phyloP scores from a whole-genome alignment of 208 protist genomes.

The Leishmania tropica region DNA sequence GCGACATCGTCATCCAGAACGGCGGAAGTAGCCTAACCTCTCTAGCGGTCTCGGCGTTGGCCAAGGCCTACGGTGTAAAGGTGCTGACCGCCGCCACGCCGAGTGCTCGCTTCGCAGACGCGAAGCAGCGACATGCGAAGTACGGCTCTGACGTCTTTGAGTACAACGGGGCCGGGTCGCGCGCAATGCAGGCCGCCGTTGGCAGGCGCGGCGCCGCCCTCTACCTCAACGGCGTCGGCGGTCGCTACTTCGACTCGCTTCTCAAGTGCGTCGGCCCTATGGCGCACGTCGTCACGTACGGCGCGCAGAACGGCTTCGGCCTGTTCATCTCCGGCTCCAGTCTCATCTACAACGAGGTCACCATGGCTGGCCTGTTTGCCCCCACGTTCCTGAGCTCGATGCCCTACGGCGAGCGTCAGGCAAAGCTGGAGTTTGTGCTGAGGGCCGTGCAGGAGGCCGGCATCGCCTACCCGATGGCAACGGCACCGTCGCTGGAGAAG shows the following conservation, averaged over 20 bases:
- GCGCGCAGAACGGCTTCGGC: slow-evolving; percentile 76
- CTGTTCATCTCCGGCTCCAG: slow-evolving; percentile 65
- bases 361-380: slow-evolving; percentile 69
- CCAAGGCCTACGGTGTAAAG: slow-evolving; percentile 39
- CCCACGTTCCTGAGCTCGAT: slow-evolving; percentile 48
- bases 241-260: slow-evolving; percentile 64
- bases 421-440: slow-evolving; percentile 69
- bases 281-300: slow-evolving; percentile 75
- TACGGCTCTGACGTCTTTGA: slow-evolving; percentile 60
- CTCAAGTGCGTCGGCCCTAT: slow-evolving; percentile 55
- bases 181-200: slow-evolving; percentile 46
- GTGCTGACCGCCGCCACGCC: slow-evolving; percentile 70
- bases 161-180: slow-evolving; percentile 63
- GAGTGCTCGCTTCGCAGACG: slow-evolving; percentile 58
- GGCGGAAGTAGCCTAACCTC: slow-evolving; percentile 76
- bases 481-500: slow-evolving; percentile 53
- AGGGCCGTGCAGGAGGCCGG: slow-evolving; percentile 33
- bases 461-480: slow-evolving; percentile 55
- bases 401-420: slow-evolving; percentile 60
- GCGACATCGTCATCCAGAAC: slow-evolving; percentile 73
- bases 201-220: slow-evolving; percentile 46
- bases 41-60: slow-evolving; percentile 69
- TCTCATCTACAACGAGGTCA: slow-evolving; percentile 79
- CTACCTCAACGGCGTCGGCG: slow-evolving; percentile 80
- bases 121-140: slow-evolving; percentile 60